Percentiles rank a stretch among this genome's conserved stretches.
Conservation (phyloP, 73 alveolate genomes). For the Symbiodinium pilosum region DNA sequence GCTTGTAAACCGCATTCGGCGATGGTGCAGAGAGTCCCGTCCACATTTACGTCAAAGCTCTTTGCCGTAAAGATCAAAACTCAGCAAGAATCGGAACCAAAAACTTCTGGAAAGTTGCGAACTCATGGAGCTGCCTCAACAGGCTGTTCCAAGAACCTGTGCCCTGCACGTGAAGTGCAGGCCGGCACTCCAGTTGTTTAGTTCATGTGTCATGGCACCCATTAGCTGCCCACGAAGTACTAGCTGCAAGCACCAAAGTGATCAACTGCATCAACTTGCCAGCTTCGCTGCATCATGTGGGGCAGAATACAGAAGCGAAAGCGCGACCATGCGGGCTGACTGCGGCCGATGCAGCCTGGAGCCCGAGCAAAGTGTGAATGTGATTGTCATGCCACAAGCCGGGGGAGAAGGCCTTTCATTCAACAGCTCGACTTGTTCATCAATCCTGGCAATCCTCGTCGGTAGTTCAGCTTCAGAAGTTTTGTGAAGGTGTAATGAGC, state of each 20-base stretch:
- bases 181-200: no score
- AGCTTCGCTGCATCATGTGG: slow-evolving; percentile 6
- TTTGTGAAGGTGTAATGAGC: neutral
- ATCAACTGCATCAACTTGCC: neutral
- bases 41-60: no score
- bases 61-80: no score
- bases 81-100: no score
- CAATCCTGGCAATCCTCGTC: slow-evolving; percentile 51
- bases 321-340: slow-evolving; percentile 65
- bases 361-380: neutral
- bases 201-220: no score
- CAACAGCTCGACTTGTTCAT: slow-evolving; percentile 56
- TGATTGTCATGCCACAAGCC: neutral
- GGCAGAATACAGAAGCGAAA: slow-evolving; percentile 48
- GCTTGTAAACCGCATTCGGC: no score
- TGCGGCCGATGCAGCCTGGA: slow-evolving; percentile 80
- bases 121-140: neutral
- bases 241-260: neutral
- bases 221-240: neutral
- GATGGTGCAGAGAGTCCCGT: no score
- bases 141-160: neutral
- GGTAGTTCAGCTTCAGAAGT: neutral
- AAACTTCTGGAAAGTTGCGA: no score
- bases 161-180: no score
- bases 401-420: slow-evolving; percentile 25